Evolutionary conservation across 2,329 filamentous ascomycete species (phyloP).

Genomic region (Talaromyces sp.): DNA sequence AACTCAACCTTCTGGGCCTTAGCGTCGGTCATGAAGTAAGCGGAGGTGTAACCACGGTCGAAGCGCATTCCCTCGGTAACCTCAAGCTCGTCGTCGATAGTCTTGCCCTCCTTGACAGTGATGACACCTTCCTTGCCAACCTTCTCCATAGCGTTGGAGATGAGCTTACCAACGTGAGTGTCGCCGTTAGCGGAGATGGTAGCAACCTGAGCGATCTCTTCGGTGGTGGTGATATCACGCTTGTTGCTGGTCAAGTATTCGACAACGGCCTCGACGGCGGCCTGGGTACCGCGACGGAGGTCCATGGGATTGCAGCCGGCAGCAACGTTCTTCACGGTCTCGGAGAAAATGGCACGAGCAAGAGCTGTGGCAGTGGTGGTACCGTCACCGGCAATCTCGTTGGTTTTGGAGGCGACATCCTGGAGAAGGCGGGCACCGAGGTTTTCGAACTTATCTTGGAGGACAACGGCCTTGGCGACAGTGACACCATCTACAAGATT

Average conservation of each 20-base stretch:
- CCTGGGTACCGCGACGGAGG: constrained; percentile 92
- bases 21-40: constrained; percentile 99
- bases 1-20: constrained; percentile 99
- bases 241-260: constrained; percentile 94
- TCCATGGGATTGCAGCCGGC: constrained; percentile 99
- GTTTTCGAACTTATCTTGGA: constrained; percentile 99
- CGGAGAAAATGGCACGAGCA: constrained; percentile 96
- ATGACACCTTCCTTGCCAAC: constrained; percentile 99
- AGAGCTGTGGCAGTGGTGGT: constrained; percentile 98
- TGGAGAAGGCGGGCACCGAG: constrained; percentile 93
- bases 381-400: constrained; percentile 97
- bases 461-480: constrained; percentile 80
- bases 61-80: constrained; percentile 99
- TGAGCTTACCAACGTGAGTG: constrained; percentile 87
- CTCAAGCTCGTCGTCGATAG: constrained; percentile 94
- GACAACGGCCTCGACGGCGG: constrained; percentile 90
- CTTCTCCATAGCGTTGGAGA: constrained; percentile 99
- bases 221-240: constrained; percentile 95
- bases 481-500: constrained; percentile 71
- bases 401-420: constrained; percentile 98
- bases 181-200: constrained; percentile 98
- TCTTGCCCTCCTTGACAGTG: constrained; percentile 99
- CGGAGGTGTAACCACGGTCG: constrained; percentile 96
- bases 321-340: constrained; percentile 99
- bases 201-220: constrained; percentile 95